Percentiles rank a stretch among this genome's conserved stretches.
Conservation (phyloP, 768 basidiomycete species). For the Boletus sp. region DNA sequence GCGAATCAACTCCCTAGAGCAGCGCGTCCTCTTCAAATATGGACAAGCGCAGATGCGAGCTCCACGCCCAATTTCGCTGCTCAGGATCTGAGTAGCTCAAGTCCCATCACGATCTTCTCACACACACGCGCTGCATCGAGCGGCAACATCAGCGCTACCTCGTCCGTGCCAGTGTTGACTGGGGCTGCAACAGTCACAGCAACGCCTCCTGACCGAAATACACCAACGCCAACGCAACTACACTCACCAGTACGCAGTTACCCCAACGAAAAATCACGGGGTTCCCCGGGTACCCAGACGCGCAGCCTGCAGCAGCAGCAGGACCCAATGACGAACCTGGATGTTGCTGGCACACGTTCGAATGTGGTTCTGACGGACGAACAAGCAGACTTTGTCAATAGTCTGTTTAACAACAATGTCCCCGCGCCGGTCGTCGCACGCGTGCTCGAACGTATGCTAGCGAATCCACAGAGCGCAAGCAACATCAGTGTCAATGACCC, state of each 20-base stretch:
- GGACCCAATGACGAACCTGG: neutral
- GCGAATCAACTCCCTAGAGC: neutral
- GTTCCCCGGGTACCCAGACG: neutral
- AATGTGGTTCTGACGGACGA: constrained; percentile 15
- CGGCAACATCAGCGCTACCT: neutral
- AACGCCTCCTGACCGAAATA: neutral
- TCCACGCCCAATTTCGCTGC: neutral
- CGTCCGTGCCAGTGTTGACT: neutral
- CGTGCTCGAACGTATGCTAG: constrained; percentile 27
- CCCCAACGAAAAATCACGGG: constrained; percentile 14
- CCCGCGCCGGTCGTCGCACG: constrained; percentile 25
- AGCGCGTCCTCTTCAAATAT: constrained; percentile 5
- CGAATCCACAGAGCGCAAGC: constrained; percentile 17
- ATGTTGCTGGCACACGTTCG: neutral
- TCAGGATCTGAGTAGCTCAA: neutral
- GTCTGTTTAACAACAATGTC: constrained; percentile 25
- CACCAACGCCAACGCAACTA: neutral
- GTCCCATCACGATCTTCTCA: neutral
- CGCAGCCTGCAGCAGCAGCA: neutral
- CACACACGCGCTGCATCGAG: neutral
- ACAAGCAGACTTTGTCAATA: constrained; percentile 26
- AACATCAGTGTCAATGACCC: constrained; percentile 6
- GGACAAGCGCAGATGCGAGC: constrained; percentile 4
- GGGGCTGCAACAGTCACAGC: neutral
- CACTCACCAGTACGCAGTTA: neutral